Conservation (phyloP, 2,329 filamentous ascomycete genomes). For the Periconia digitata region DNA sequence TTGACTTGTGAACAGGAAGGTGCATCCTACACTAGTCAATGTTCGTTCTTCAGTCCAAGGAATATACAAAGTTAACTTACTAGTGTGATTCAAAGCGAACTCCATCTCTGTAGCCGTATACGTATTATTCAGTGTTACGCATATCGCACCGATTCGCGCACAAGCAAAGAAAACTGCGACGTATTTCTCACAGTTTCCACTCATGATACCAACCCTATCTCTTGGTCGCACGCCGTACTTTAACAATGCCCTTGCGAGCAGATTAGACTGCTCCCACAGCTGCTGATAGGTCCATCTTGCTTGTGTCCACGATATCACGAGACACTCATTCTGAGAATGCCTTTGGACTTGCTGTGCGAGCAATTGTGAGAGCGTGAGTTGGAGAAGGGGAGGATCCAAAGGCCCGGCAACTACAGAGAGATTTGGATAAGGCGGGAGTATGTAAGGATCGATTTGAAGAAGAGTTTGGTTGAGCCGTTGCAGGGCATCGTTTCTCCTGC, state of each 20-base stretch:
- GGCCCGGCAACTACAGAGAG: conserved; percentile 68
- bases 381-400: conserved; percentile 67
- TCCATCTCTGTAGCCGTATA: conserved; percentile 74
- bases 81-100: conserved; percentile 70
- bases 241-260: conserved; percentile 54
- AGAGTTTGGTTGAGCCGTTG: conserved; percentile 42
- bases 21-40: conserved; percentile 57
- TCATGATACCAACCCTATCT: conserved; percentile 75
- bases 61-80: conserved; percentile 44
- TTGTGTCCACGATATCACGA: conserved; percentile 76
- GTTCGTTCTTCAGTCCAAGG: neutral
- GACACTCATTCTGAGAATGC: conserved; percentile 66
- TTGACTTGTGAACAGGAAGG: conserved; percentile 71
- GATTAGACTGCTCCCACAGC: conserved; percentile 42
- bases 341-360: conserved; percentile 69
- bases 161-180: conserved; percentile 71
- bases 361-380: conserved; percentile 72
- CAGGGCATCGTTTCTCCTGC: conserved; percentile 29
- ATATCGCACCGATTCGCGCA: conserved; percentile 51
- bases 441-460: conserved; percentile 41
- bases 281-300: conserved; percentile 67
- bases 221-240: conserved; percentile 67
- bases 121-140: conserved; percentile 81
- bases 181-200: conserved; percentile 62
- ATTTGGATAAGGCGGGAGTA: conserved; percentile 42